Percentiles rank a stretch among this genome's conserved stretches.
These are phyloP conservation scores for Nevesoporus exiguus DNA, from an alignment of 768 basidiomycete genomes.

Conservation along the genomic window DNA sequence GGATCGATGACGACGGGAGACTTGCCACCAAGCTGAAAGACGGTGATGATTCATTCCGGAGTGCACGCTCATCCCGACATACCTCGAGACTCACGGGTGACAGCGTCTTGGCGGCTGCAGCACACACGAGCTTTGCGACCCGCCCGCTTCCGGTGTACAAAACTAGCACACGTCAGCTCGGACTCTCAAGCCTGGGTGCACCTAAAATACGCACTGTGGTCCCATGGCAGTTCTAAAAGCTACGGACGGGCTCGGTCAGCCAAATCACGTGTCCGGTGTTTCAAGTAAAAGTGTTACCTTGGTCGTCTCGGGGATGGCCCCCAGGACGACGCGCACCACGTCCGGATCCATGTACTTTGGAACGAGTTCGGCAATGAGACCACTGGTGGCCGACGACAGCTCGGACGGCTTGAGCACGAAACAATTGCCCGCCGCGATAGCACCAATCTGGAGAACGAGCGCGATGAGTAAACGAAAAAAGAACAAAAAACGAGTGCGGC, in stretches of 20 bases:
- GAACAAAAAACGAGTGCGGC: slow-evolving; percentile 8
- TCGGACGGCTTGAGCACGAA: slow-evolving; percentile 79
- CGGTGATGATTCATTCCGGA: neutral
- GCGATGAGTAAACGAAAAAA: neutral
- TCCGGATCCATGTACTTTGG: slow-evolving; percentile 73
- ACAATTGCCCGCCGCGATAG: slow-evolving; percentile 76
- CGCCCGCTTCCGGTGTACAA: slow-evolving; percentile 59
- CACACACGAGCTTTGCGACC: slow-evolving; percentile 63
- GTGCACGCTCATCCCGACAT: slow-evolving; percentile 3
- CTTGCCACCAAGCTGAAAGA: slow-evolving; percentile 61
- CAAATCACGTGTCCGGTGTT: neutral
- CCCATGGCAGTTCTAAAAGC: slow-evolving; percentile 74
- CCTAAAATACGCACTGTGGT: slow-evolving; percentile 40
- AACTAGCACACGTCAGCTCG: slow-evolving; percentile 20
- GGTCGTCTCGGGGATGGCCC: slow-evolving; percentile 61
- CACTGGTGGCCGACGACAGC: slow-evolving; percentile 48
- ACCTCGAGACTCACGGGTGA: slow-evolving; percentile 65
- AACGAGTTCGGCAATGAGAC: slow-evolving; percentile 62
- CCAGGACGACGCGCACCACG: slow-evolving; percentile 65
- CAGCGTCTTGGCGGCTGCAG: slow-evolving; percentile 73
- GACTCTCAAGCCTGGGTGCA: neutral
- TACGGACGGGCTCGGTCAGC: slow-evolving; percentile 22
- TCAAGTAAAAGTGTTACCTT: slow-evolving; percentile 33
- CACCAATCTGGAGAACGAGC: slow-evolving; percentile 46
- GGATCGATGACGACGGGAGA: slow-evolving; percentile 74